Evolutionary conservation across 768 basidiomycete species (phyloP).

Genomic region (Termitomyces sp.): DNA sequence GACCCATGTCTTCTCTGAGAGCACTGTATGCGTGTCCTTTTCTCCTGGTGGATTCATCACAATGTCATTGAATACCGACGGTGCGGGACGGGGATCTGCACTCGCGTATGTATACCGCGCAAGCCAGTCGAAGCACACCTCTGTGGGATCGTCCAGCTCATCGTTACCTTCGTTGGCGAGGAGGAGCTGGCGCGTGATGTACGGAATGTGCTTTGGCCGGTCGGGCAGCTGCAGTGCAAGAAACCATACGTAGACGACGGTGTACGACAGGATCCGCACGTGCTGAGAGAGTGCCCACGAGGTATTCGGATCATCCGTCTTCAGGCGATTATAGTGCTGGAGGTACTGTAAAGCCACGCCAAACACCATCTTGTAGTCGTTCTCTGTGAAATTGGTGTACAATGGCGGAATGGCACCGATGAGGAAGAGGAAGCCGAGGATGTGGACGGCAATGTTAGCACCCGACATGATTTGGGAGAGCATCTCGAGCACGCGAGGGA

Average conservation of each 20-base stretch:
- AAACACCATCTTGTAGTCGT: constrained; percentile 90
- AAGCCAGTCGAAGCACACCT: constrained; percentile 98
- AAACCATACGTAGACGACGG: constrained; percentile 93
- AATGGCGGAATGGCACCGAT: constrained; percentile 75
- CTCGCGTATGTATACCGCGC: constrained; percentile 91
- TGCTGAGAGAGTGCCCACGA: constrained; percentile 91
- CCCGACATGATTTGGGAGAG: constrained; percentile 93
- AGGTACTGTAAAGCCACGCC: constrained; percentile 92
- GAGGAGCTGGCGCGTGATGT: constrained; percentile 81
- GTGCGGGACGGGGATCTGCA: constrained; percentile 85
- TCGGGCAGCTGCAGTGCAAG: constrained; percentile 79
- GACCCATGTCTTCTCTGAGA: constrained; percentile 77
- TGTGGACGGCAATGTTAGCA: constrained; percentile 90
- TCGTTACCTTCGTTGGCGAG: constrained; percentile 75
- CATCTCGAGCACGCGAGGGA: constrained; percentile 79
- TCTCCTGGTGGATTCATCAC: constrained; percentile 53
- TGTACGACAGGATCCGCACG: constrained; percentile 84
- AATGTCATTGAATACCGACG: constrained; percentile 72
- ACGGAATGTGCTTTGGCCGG: constrained; percentile 73
- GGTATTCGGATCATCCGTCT: constrained; percentile 40
- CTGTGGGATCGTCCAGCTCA: constrained; percentile 81
- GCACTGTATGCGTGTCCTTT: constrained; percentile 29
- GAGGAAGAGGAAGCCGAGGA: constrained; percentile 85
- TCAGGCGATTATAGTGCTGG: constrained; percentile 74
- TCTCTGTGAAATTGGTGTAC: constrained; percentile 87